A percentile compares a stretch with the other conserved stretches of the same genome.
These are phyloP conservation scores for Sugiyamaella floridensis DNA, from an alignment of 805 yeast species.

Conservation along the genomic window DNA sequence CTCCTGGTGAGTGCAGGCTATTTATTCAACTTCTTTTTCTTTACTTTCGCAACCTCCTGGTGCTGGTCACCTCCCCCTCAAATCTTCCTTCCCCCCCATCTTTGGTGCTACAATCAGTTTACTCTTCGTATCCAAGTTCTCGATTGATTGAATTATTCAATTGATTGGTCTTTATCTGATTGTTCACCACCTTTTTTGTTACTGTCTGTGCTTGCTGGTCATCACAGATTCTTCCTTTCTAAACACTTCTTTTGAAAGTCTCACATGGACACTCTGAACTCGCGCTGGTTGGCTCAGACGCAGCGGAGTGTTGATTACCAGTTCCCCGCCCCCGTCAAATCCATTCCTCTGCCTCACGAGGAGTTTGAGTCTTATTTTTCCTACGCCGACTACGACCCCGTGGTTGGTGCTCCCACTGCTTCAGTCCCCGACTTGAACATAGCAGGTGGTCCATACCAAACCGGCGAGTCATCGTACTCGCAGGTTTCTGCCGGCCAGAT, in stretches of 20 bases:
- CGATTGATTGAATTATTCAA: not conserved
- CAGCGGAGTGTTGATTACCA: not conserved
- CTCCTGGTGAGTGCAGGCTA: constrained; percentile 18
- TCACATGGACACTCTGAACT: constrained; percentile 8
- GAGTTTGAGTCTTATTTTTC: constrained; percentile 42
- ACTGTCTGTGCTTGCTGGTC: constrained; percentile 7
- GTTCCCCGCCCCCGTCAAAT: not conserved
- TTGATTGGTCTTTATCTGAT: not conserved
- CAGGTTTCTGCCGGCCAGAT: constrained; percentile 3
- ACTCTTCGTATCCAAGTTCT: not conserved
- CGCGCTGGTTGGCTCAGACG: constrained; percentile 7
- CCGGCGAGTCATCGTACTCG: constrained; percentile 4
- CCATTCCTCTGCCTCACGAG: constrained; percentile 47
- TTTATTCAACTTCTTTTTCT: not conserved
- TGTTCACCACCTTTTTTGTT: not conserved
- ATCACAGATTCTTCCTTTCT: not conserved
- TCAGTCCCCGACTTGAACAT: constrained; percentile 59
- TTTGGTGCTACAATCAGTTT: not conserved
- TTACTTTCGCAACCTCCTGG: not conserved
- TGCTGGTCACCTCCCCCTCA: not conserved
- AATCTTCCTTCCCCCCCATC: not conserved
- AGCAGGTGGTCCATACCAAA: constrained; percentile 30
- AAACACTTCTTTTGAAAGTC: not conserved
- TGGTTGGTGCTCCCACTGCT: constrained; percentile 49
- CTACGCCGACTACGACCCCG: constrained; percentile 40